These are phyloP conservation scores for Rhizoctonia solani DNA, from an alignment of 1,284 basidiomycete genomes.

Conservation along the genomic window DNA sequence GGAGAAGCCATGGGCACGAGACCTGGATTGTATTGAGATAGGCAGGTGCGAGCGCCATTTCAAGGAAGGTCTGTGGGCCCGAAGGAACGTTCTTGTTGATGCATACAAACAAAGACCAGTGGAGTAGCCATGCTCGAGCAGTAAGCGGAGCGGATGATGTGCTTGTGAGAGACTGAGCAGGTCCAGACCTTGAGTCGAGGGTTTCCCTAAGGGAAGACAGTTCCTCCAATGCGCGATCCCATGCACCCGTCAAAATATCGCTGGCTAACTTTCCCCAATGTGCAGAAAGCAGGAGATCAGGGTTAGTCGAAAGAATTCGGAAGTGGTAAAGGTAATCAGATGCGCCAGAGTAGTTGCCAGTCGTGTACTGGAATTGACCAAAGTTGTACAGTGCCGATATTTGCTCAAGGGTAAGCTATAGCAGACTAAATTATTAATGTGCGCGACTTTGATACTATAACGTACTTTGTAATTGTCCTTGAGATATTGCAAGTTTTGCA, in stretches of 20 bases:
- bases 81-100: conserved; percentile 84
- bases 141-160: conserved; percentile 71
- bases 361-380: conserved; percentile 97
- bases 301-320: conserved; percentile 93
- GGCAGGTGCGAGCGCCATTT: conserved; percentile 92
- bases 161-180: conserved; percentile 44
- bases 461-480: conserved; percentile 90
- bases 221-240: conserved; percentile 92
- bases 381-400: conserved; percentile 97
- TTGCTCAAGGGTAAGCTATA: conserved; percentile 88
- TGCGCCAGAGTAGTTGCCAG: conserved; percentile 94
- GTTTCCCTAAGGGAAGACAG: conserved; percentile 91
- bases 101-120: conserved; percentile 98
- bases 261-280: conserved; percentile 99
- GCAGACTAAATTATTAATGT: conserved; percentile 35
- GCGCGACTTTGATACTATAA: conserved; percentile 40
- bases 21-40: conserved; percentile 99
- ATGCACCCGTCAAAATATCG: conserved; percentile 92
- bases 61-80: conserved; percentile 90
- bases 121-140: conserved; percentile 95
- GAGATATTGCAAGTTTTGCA: conserved; percentile 92
- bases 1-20: conserved; percentile 90
- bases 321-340: conserved; percentile 99
- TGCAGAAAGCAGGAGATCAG: conserved; percentile 88
- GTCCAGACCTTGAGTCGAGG: conserved; percentile 76